These are phyloP conservation scores for Sphaerobolus stellatus DNA, from an alignment of 1,284 basidiomycete species.

Conservation along the genomic window DNA sequence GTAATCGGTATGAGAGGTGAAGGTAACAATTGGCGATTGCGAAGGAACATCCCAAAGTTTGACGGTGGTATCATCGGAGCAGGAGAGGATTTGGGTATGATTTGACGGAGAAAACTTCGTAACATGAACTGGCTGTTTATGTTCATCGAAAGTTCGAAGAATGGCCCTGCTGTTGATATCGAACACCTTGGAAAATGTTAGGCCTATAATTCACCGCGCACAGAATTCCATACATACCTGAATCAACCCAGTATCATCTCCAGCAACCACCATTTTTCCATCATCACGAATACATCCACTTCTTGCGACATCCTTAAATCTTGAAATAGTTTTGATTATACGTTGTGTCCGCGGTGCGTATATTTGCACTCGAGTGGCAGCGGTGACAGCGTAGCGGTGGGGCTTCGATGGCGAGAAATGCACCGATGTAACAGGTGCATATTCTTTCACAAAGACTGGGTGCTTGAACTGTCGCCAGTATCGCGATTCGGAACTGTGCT, in stretches of 20 bases:
- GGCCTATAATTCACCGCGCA: not conserved
- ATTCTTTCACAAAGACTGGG: slow-evolving; percentile 91
- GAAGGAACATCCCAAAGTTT: slow-evolving; percentile 96
- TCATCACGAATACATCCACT: slow-evolving; percentile 87
- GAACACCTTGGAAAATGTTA: slow-evolving; percentile 63
- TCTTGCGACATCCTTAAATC: slow-evolving; percentile 95
- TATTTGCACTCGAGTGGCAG: slow-evolving; percentile 91
- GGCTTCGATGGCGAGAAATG: slow-evolving; percentile 86
- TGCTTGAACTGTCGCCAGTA: slow-evolving; percentile 83
- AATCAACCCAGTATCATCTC: slow-evolving; percentile 90
- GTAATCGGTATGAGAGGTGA: slow-evolving; percentile 89
- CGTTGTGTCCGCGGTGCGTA: slow-evolving; percentile 95
- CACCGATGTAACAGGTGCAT: slow-evolving; percentile 88
- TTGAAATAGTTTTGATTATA: slow-evolving; percentile 91
- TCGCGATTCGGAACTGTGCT: slow-evolving; percentile 68
- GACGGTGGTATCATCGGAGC: slow-evolving; percentile 94
- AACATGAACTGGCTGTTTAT: slow-evolving; percentile 95
- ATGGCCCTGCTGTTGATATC: slow-evolving; percentile 95
- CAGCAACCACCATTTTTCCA: slow-evolving; percentile 93
- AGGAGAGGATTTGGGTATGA: slow-evolving; percentile 85
- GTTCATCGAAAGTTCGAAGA: slow-evolving; percentile 86
- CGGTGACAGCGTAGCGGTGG: slow-evolving; percentile 93
- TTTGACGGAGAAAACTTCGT: slow-evolving; percentile 86
- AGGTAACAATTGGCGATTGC: slow-evolving; percentile 76
- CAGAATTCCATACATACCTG: slow-evolving; percentile 57